phyloP scores from a whole-genome alignment of 495 filamentous ascomycete species.

The Penicillium paradoxum region DNA sequence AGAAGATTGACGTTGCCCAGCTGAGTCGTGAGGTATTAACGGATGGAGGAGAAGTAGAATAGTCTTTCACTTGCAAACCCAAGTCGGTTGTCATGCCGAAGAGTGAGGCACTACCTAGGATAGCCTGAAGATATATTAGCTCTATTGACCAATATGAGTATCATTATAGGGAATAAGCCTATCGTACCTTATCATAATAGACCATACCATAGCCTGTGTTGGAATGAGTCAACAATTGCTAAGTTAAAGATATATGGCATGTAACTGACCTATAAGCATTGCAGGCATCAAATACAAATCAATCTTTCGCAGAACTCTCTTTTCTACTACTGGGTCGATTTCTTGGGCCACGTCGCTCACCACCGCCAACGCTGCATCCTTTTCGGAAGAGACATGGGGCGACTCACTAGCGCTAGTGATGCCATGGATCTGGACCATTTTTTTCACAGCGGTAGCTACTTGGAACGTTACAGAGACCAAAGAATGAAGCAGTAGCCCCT shows the following conservation, averaged over 20 bases:
- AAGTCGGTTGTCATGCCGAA: conserved; percentile 74
- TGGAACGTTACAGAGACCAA: background rate
- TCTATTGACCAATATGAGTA: background rate
- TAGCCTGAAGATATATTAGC: conserved; percentile 46
- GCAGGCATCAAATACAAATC: conserved; percentile 65
- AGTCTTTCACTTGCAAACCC: conserved; percentile 46
- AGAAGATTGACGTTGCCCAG: conserved; percentile 76
- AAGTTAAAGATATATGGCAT: background rate
- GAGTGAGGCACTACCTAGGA: conserved; percentile 63
- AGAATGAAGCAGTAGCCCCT: background rate
- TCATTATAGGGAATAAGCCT: background rate
- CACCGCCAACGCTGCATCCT: conserved; percentile 44
- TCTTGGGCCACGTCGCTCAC: conserved; percentile 47
- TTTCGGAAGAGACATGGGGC: conserved; percentile 25
- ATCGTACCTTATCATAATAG: conserved; percentile 68
- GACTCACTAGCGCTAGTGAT: conserved; percentile 9
- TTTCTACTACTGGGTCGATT: conserved; percentile 49
- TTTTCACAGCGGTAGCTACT: background rate
- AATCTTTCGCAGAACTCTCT: conserved; percentile 63
- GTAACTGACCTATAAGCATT: conserved; percentile 56
- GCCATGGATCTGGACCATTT: conserved; percentile 21
- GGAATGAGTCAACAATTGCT: background rate
- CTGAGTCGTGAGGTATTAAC: conserved; percentile 59
- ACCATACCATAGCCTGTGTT: conserved; percentile 60
- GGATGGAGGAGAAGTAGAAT: conserved; percentile 49